Evolutionary conservation across 805 yeast species (phyloP), one percentile per base, ranked within the genome.

Genomic region (Starmerella asiatica): DNA sequence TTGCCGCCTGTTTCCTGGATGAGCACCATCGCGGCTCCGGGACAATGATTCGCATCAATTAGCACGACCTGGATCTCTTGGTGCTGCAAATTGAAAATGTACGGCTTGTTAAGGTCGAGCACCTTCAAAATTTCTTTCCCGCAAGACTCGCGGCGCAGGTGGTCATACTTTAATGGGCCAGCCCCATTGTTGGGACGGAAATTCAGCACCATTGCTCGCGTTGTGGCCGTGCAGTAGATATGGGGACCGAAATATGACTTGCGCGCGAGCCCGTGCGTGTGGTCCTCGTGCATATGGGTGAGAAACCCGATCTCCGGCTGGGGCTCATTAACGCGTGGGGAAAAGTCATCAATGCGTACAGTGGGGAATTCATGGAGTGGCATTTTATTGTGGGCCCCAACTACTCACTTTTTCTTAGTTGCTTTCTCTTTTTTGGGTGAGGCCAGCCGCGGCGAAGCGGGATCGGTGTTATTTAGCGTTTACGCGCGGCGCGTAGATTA

Each of bases 231-330:
- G 53, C 78, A 72, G 48, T 70, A 70, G 1, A 73, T 65, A 4
- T 45, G 46, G 6, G 67, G 64, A 1, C 65, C 62, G 32, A 62
- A 56, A 40, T 61, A 58, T n/a, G 55, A 49, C 17, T 41, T 38
- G 32, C 61, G 54, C 1, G 60, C 60, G 12, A 75, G 53, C 0
- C 79, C 79, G 1, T 43, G 52, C 34, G 73, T 50, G 49, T 73
- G 79, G 46, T 75, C 79, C 1, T 66, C 51, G 52, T 75, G 80
- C 38, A 64, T 61, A 47, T 75, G 79, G 0, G 78, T 65, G 7
- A 75, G 60, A 7, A 67, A 54, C 16, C 58, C 53, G 17, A 40
- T 59, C 50, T 45, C 43, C 3, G 61, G 57, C 1, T 41, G 34
- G 2, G 54, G 51, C 2, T 31, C 31, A 29, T 34, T 50, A 2